These are phyloP conservation scores for Puccinia horiana DNA, from an alignment of 1,284 basidiomycete species.

Conservation along the genomic window DNA sequence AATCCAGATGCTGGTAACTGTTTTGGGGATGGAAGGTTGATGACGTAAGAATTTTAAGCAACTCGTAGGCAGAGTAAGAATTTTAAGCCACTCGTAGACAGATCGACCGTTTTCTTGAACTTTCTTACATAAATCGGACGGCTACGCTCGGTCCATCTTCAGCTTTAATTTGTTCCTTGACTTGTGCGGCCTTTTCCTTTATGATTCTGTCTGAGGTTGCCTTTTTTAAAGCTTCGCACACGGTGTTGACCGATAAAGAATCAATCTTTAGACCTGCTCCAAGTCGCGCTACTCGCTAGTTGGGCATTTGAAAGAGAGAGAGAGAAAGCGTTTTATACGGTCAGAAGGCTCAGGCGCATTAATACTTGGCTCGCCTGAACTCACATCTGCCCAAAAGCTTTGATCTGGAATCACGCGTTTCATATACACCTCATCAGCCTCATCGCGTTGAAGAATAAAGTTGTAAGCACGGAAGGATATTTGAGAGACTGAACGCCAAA, in stretches of 20 bases:
- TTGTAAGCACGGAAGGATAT: neutral
- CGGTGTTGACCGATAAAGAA: slow-evolving; percentile 74
- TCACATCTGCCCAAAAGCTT: slow-evolving; percentile 55
- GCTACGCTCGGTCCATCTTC: slow-evolving; percentile 54
- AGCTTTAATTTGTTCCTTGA: slow-evolving; percentile 54
- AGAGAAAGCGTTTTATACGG: neutral
- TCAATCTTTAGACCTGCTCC: slow-evolving; percentile 74
- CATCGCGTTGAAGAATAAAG: neutral
- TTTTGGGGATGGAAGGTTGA: neutral
- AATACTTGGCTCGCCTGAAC: slow-evolving; percentile 20
- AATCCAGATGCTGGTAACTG: slow-evolving; percentile 34
- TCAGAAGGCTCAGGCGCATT: neutral
- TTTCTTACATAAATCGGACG: slow-evolving; percentile 53
- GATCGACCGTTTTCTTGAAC: neutral
- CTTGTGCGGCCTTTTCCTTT: slow-evolving; percentile 55
- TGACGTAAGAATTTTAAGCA: neutral
- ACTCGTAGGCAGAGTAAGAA: slow-evolving; percentile 31
- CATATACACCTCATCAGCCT: neutral
- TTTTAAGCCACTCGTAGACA: neutral
- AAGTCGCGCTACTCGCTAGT: slow-evolving; percentile 66
- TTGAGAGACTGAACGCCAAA: slow-evolving; percentile 52
- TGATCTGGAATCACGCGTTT: slow-evolving; percentile 45
- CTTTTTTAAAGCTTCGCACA: slow-evolving; percentile 73
- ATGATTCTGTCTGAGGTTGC: slow-evolving; percentile 73
- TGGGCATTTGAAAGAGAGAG: too few species aligned